These are phyloP conservation scores for Yamadazyma insecticola DNA, from an alignment of 805 yeast species.

Conservation along the genomic window DNA sequence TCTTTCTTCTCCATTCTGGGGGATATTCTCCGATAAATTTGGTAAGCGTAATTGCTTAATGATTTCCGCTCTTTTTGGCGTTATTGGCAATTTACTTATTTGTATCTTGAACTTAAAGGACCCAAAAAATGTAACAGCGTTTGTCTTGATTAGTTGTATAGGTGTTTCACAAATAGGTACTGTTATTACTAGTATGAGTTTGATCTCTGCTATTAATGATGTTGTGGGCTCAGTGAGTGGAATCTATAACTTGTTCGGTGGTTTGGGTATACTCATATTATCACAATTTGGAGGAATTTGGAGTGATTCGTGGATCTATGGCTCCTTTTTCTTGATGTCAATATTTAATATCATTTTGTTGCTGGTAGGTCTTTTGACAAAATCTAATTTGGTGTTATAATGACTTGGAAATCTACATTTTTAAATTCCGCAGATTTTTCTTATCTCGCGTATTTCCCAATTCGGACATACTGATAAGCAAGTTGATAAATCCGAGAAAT, in stretches of 20 bases:
- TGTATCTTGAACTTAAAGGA: constrained; percentile 23
- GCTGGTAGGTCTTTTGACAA: too few relatives aligned
- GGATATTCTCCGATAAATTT: constrained; percentile 46
- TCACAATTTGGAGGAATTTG: constrained; percentile 59
- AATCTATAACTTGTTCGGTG: constrained; percentile 63
- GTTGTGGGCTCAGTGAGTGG: constrained; percentile 67
- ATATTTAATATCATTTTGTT: constrained; percentile 27
- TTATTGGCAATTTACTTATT: constrained; percentile 34
- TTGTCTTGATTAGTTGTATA: constrained; percentile 37
- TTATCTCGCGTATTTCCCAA: background rate
- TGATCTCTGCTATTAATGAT: constrained; percentile 25
- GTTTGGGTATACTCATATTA: constrained; percentile 58
- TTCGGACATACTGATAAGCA: background rate
- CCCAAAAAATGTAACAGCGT: constrained; percentile 32
- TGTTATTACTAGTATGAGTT: constrained; percentile 60
- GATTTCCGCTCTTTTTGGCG: constrained; percentile 39
- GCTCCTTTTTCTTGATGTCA: constrained; percentile 56
- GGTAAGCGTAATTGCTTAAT: constrained; percentile 27
- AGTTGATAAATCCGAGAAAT: too few relatives aligned
- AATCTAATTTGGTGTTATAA: too few relatives aligned
- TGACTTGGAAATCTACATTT: too few relatives aligned
- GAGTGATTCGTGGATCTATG: constrained; percentile 53
- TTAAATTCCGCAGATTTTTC: too few relatives aligned
- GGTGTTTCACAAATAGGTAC: constrained; percentile 63
- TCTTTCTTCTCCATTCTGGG: constrained; percentile 62